Percentiles rank a stretch among this genome's conserved stretches.
Evolutionary conservation across 1,284 basidiomycete species (phyloP).

Genomic region (Lignosus rhinocerotis): DNA sequence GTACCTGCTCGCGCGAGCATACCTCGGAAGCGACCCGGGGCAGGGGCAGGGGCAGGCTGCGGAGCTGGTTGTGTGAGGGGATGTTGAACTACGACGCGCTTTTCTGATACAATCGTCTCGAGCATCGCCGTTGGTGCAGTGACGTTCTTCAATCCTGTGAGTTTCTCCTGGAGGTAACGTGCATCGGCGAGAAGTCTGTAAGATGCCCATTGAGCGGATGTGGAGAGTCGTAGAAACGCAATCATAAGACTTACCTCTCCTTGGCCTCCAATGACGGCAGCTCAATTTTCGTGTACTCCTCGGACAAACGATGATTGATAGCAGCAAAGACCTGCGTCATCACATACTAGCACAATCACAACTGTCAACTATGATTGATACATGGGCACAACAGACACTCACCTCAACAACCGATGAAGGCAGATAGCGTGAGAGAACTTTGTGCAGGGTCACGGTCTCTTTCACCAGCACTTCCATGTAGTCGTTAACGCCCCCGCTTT

Average conservation of each 20-base stretch:
- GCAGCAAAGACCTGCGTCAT: slow-evolving; percentile 91
- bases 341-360: slow-evolving; percentile 57
- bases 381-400: slow-evolving; percentile 27
- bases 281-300: slow-evolving; percentile 82
- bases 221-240: not conserved
- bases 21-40: slow-evolving; percentile 28
- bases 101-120: slow-evolving; percentile 80
- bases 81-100: slow-evolving; percentile 45
- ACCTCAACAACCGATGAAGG: slow-evolving; percentile 79
- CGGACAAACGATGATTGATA: slow-evolving; percentile 86
- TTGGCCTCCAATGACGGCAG: slow-evolving; percentile 82
- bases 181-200: slow-evolving; percentile 76
- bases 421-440: slow-evolving; percentile 92
- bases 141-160: slow-evolving; percentile 71
- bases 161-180: slow-evolving; percentile 71
- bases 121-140: slow-evolving; percentile 73
- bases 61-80: slow-evolving; percentile 23
- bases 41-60: slow-evolving; percentile 14
- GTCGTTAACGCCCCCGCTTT: slow-evolving; percentile 62
- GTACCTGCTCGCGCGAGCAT: slow-evolving; percentile 30
- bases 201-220: not conserved
- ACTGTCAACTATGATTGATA: not conserved
- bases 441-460: slow-evolving; percentile 95
- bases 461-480: slow-evolving; percentile 94
- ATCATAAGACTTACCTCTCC: slow-evolving; percentile 56